A percentile compares a stretch with the other conserved stretches of the same genome.
phyloP scores from a whole-genome alignment of 2,329 filamentous ascomycete species.

The Truncatella angustata region DNA sequence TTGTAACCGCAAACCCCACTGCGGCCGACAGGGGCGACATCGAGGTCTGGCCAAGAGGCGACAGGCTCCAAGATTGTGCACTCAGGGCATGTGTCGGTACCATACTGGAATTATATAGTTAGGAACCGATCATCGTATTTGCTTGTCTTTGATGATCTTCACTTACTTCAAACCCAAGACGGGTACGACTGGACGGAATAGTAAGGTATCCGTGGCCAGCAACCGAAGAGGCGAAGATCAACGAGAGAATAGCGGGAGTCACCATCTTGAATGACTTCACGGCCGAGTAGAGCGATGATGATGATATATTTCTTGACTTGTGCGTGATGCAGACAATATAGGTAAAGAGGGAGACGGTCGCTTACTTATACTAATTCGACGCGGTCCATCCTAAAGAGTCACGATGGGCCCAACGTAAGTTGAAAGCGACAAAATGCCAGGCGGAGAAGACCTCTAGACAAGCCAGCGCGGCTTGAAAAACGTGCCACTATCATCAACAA shows the following conservation, averaged over 20 bases:
- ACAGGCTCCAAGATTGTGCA: slow-evolving; percentile 55
- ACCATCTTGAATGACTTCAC: not conserved
- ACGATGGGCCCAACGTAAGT: not conserved
- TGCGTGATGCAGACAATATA: not conserved
- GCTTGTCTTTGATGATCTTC: not conserved
- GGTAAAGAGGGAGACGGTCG: not conserved
- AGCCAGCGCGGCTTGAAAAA: not conserved
- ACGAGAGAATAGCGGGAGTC: not conserved
- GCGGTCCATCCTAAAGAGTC: not conserved
- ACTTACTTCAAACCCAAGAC: slow-evolving; percentile 41
- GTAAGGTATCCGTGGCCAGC: slow-evolving; percentile 45
- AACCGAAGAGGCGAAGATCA: slow-evolving; percentile 15
- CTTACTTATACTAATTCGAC: not conserved
- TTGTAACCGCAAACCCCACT: slow-evolving; percentile 54
- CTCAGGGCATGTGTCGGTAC: slow-evolving; percentile 50
- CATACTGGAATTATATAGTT: slow-evolving; percentile 31
- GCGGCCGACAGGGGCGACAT: slow-evolving; percentile 44
- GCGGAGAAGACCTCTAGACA: not conserved
- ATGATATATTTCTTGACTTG: not conserved
- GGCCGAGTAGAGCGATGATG: not conserved
- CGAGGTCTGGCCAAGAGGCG: slow-evolving; percentile 45
- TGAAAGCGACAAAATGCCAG: not conserved
- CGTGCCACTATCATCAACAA: not conserved
- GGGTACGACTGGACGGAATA: slow-evolving; percentile 42
- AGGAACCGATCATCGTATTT: not conserved